phyloP scores from a whole-genome alignment of 2,329 filamentous ascomycete genomes.

The Cordyceps tenuipes region DNA sequence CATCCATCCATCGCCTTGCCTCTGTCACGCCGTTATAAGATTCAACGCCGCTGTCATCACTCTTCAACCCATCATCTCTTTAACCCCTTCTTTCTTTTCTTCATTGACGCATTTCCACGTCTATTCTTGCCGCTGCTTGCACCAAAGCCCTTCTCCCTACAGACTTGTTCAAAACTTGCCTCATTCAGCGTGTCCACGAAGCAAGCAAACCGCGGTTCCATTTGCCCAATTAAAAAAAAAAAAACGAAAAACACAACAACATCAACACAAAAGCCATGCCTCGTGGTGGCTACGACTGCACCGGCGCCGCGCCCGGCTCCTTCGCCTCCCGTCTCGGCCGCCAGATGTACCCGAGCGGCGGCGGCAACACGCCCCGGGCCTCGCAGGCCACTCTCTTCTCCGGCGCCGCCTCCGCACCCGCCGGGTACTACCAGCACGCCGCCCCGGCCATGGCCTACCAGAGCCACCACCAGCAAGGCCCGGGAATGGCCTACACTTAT shows the following conservation, averaged over 20 bases:
- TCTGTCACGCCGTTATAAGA: too few species aligned
- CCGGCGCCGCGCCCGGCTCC: slow-evolving; percentile 8
- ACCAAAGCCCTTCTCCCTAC: too few species aligned
- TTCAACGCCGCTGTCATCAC: too few species aligned
- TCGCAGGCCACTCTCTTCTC: background rate
- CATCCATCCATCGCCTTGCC: background rate
- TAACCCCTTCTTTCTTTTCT: too few species aligned
- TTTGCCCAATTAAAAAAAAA: too few species aligned
- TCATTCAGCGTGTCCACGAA: background rate
- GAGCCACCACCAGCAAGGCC: background rate
- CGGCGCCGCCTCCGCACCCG: background rate
- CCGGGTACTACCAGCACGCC: background rate
- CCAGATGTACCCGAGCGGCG: background rate
- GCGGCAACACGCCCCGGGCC: slow-evolving; percentile 4
- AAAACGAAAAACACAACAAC: background rate
- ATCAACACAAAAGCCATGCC: background rate
- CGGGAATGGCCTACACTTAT: background rate
- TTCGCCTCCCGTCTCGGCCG: background rate
- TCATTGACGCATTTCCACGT: too few species aligned
- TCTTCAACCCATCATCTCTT: too few species aligned
- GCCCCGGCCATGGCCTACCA: background rate
- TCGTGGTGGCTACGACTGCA: slow-evolving; percentile 9
- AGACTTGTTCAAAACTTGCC: background rate
- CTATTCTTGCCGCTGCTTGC: too few species aligned
- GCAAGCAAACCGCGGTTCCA: background rate